Evolutionary conservation across 2,329 filamentous ascomycete genomes (phyloP).

Genomic region (Talaromyces sp.): DNA sequence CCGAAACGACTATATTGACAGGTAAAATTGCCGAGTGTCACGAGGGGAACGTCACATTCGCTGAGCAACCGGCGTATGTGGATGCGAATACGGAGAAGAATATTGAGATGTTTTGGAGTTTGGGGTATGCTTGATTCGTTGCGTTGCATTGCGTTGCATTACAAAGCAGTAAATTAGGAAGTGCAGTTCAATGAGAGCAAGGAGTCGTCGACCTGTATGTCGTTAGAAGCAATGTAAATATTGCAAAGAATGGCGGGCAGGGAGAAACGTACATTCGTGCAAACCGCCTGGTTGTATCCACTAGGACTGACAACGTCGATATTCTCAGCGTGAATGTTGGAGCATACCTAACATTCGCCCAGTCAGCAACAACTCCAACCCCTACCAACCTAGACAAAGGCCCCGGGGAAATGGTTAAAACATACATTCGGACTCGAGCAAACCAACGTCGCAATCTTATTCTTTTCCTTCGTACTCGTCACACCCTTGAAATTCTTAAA

Average conservation of each 20-base stretch:
- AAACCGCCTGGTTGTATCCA: conserved; percentile 45
- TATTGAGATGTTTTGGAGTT: conserved; percentile 48
- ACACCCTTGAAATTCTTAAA: conserved; percentile 58
- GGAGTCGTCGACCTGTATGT: conserved; percentile 31
- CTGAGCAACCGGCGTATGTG: conserved; percentile 47
- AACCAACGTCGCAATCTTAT: conserved; percentile 49
- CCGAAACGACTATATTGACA: not conserved
- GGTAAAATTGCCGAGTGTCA: conserved; percentile 53
- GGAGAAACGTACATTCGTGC: conserved; percentile 42
- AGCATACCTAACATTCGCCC: conserved; percentile 30
- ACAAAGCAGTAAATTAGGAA: not conserved
- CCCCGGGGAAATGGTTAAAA: conserved; percentile 21
- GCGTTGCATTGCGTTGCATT: not conserved
- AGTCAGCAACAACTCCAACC: not conserved
- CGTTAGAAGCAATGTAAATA: not conserved
- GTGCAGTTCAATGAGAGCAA: conserved; percentile 39
- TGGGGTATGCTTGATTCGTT: conserved; percentile 47
- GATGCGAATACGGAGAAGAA: conserved; percentile 52
- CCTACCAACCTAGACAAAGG: too few species aligned
- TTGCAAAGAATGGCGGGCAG: too few species aligned
- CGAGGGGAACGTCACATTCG: conserved; percentile 48
- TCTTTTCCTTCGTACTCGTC: conserved; percentile 48
- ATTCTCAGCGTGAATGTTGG: conserved; percentile 50
- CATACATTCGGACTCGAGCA: conserved; percentile 52
- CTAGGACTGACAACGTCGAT: conserved; percentile 52